phyloP scores from a whole-genome alignment of 306 rosid species.

The Lagenaria siceraria region DNA sequence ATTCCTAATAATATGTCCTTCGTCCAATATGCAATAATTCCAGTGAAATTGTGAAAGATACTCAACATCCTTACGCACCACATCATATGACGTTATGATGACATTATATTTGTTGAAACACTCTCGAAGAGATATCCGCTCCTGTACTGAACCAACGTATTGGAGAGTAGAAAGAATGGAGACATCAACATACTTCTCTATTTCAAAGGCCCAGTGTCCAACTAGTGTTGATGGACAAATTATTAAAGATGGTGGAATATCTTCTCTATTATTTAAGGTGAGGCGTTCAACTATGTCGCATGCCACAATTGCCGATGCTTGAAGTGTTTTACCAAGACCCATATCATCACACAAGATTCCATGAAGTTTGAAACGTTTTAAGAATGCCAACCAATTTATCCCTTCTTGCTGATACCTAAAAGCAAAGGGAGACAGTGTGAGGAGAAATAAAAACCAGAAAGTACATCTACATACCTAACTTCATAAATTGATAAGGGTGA shows the following conservation, averaged over 20 bases:
- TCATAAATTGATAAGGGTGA: neutral
- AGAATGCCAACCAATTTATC: slow-evolving; percentile 90
- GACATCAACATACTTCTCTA: slow-evolving; percentile 76
- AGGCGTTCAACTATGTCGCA: slow-evolving; percentile 68
- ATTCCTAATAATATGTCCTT: slow-evolving; percentile 92
- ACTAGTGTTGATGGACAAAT: slow-evolving; percentile 96
- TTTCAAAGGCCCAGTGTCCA: slow-evolving; percentile 98
- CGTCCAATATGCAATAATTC: slow-evolving; percentile 92
- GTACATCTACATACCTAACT: neutral
- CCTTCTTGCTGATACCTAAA: slow-evolving; percentile 98
- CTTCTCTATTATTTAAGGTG: slow-evolving; percentile 22
- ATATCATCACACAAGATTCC: slow-evolving; percentile 98
- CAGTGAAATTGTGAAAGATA: slow-evolving; percentile 54
- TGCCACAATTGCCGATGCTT: slow-evolving; percentile 92
- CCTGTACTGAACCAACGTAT: slow-evolving; percentile 85
- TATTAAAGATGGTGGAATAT: slow-evolving; percentile 63
- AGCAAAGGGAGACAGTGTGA: slow-evolving; percentile 5
- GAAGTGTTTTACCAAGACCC: slow-evolving; percentile 99
- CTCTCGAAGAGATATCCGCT: slow-evolving; percentile 52
- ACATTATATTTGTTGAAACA: slow-evolving; percentile 64
- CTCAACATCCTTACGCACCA: slow-evolving; percentile 85
- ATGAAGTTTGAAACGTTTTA: slow-evolving; percentile 99
- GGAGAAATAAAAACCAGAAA: slow-evolving; percentile 6
- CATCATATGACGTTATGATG: slow-evolving; percentile 86
- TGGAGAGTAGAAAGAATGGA: slow-evolving; percentile 79